These are phyloP conservation scores for Psilocybe cyanescens DNA, from an alignment of 768 basidiomycete genomes.

Conservation along the genomic window DNA sequence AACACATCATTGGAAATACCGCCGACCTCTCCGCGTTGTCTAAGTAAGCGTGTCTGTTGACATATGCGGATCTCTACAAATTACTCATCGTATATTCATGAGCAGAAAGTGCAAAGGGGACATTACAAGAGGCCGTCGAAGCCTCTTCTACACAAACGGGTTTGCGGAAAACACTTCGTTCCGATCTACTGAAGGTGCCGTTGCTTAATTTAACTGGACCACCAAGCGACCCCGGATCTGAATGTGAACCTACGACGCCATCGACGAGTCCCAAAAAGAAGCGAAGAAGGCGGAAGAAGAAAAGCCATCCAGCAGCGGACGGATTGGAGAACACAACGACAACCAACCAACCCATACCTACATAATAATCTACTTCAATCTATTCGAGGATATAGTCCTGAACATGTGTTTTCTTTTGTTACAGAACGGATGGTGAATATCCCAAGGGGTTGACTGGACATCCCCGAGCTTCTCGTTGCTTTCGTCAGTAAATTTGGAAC, in stretches of 20 bases:
- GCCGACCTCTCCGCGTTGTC: background rate
- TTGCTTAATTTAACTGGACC: conserved; percentile 62
- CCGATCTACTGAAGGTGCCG: conserved; percentile 37
- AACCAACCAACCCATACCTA: conserved; percentile 17
- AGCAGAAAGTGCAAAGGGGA: background rate
- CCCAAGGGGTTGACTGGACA: too few species aligned
- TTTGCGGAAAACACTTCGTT: conserved; percentile 19
- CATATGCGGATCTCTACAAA: background rate
- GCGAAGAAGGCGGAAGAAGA: conserved; percentile 56
- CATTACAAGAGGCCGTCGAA: background rate
- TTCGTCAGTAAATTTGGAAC: too few species aligned
- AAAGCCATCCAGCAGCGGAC: conserved; percentile 30
- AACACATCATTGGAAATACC: background rate
- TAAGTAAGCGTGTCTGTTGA: background rate
- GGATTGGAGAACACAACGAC: conserved; percentile 12
- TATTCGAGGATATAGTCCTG: background rate
- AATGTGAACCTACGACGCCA: conserved; percentile 26
- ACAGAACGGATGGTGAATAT: too few species aligned
- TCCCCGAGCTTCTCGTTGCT: background rate
- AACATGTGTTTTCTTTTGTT: too few species aligned
- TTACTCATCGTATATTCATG: background rate
- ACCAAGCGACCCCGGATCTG: conserved; percentile 37
- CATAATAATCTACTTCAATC: conserved; percentile 9
- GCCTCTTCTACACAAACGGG: conserved; percentile 10
- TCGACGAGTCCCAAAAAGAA: conserved; percentile 51